Evolutionary conservation across 2,329 filamentous ascomycete species (phyloP).

Genomic region (Sclerotinia glacialis): DNA sequence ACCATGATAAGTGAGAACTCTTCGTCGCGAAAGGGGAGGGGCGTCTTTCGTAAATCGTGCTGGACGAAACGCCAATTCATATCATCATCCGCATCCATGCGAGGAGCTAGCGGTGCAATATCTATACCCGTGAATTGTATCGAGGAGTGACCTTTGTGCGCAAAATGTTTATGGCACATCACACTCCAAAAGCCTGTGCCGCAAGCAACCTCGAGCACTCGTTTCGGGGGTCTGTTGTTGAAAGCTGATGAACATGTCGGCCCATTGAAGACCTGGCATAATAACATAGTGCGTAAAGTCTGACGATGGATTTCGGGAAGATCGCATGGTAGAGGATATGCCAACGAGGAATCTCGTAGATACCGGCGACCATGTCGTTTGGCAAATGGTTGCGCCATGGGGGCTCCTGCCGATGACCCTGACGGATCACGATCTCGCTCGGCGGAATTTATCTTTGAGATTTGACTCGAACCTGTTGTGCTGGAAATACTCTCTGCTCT

Average conservation of each 20-base stretch:
- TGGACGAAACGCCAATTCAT: constrained; percentile 88
- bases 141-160: constrained; percentile 61
- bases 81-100: constrained; percentile 61
- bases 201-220: constrained; percentile 83
- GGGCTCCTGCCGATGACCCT: constrained; percentile 27
- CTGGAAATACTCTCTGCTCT: constrained; percentile 37
- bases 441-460: constrained; percentile 34
- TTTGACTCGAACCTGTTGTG: constrained; percentile 34
- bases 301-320: constrained; percentile 84
- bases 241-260: constrained; percentile 72
- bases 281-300: constrained; percentile 75
- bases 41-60: constrained; percentile 74
- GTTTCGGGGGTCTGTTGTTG: constrained; percentile 64
- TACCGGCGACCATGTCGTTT: constrained; percentile 79
- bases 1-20: constrained; percentile 87
- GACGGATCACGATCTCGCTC: constrained; percentile 24
- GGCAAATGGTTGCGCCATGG: constrained; percentile 55
- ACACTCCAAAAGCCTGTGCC: constrained; percentile 88
- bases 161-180: constrained; percentile 79
- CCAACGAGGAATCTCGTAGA: constrained; percentile 66
- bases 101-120: constrained; percentile 68
- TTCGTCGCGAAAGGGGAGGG: constrained; percentile 73
- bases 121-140: constrained; percentile 82
- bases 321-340: constrained; percentile 87
- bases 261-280: constrained; percentile 76